Evolutionary conservation across 495 filamentous ascomycete species (phyloP), one percentile per base, ranked within the genome.

Genomic region (Penicillium paradoxum): DNA sequence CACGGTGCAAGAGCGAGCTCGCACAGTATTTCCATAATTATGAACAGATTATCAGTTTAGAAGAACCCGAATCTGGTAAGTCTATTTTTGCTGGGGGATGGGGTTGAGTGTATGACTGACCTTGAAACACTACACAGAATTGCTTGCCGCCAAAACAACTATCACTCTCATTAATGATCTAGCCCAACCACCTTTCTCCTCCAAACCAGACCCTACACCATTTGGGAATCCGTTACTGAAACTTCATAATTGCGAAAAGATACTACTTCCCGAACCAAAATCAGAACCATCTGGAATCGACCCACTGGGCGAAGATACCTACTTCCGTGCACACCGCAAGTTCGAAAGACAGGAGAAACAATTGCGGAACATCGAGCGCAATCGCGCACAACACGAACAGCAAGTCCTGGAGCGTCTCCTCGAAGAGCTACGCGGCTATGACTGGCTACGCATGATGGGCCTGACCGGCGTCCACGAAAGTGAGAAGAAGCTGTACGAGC

Each of bases 401-500:
- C 84, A 90, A 46, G 86, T 91, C 58, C 80, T 97, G 33, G 88
- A 93, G 47, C 80, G 91, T 7, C 75, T 96, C 33, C 79, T 97
- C 33, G 90, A 93, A 41, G 90, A 89, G 34, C 79, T 99, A 4
- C 84, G 87, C 63, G 84, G 91, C n/a, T 86, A 83, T 33, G 93
- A 97, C 63, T 99, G 93, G 93, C 74, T 97, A 50, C 86, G 88
- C 49, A 78, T 89, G 2, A 92, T 99, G 85, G 93, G 93, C n/a
- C 84, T 97, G 39, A 88, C 81, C 44, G 87, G 88, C 10, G 81
- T 91, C 19, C 90, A 90, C 8, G 92, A 95, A 56, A 79, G 78
- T 42, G 86, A 87, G 50, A 89, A 85, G 71, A 93, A 87, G 60
- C 82, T 83, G 38, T 96, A 88, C 67, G 91, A 96, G 63, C 85